Conservation (phyloP, 108 stramenopile genomes). For the Thalassiosira profunda region DNA sequence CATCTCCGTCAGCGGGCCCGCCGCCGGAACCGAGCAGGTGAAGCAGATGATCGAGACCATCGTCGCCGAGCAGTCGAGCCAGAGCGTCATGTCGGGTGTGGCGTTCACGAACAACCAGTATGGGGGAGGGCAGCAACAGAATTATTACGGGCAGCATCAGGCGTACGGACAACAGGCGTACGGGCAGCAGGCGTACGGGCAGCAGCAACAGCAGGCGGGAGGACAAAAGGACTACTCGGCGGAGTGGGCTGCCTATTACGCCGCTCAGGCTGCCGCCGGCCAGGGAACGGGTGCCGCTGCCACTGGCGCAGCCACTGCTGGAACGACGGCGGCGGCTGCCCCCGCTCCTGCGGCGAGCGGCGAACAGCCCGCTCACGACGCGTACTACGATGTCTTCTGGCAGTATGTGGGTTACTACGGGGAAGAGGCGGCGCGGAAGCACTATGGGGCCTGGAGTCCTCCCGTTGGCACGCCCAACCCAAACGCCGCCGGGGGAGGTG, state of each 20-base stretch:
- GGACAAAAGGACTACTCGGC: conserved; percentile 64
- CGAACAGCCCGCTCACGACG: conserved; percentile 61
- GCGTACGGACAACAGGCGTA: too few species aligned
- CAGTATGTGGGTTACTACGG: conserved; percentile 86
- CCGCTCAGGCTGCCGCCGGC: conserved; percentile 67
- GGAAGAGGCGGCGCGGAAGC: conserved; percentile 86
- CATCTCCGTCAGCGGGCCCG: conserved; percentile 75
- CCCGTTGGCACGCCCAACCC: conserved; percentile 91
- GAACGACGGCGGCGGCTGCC: conserved; percentile 35
- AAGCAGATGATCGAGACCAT: conserved; percentile 82
- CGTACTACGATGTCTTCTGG: conserved; percentile 93
- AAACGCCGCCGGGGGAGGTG: conserved; percentile 74
- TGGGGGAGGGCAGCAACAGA: conserved; percentile 57
- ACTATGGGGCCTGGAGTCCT: conserved; percentile 92
- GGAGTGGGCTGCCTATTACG: conserved; percentile 79
- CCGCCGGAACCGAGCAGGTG: conserved; percentile 74
- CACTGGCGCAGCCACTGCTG: conserved; percentile 25
- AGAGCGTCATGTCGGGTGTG: conserved; percentile 79
- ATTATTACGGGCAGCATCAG: conserved; percentile 35
- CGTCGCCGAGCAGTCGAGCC: conserved; percentile 78
- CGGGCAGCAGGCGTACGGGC: conserved; percentile 42
- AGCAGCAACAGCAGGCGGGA: conserved; percentile 20
- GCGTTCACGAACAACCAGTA: conserved; percentile 45
- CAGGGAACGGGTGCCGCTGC: too few species aligned
- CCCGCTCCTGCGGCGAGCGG: conserved; percentile 24